A percentile compares a stretch with the other conserved stretches of the same genome.
phyloP scores from a whole-genome alignment of 164 flowering plant genomes.

The Aristolochia contorta region DNA sequence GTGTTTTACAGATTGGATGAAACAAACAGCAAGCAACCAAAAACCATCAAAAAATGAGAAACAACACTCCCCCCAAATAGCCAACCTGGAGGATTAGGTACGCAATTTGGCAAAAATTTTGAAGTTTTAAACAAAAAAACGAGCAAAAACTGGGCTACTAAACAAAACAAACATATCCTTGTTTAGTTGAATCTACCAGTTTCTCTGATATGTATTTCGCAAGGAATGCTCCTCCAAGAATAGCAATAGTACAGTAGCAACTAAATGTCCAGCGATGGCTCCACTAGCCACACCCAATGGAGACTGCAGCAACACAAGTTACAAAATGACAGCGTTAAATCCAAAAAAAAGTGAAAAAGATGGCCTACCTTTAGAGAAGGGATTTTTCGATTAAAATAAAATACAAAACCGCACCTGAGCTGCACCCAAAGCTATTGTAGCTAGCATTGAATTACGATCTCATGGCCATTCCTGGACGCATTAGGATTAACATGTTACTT shows the following conservation, averaged over 20 bases:
- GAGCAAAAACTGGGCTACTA: neutral
- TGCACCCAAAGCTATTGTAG: conserved; percentile 96
- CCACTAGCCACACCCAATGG: conserved; percentile 98
- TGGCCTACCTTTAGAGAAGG: neutral
- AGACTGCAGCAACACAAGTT: conserved; percentile 40
- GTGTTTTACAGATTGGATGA: no score
- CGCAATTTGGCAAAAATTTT: no score
- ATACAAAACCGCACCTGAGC: no score
- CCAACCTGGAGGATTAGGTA: conserved; percentile 53
- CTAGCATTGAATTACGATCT: conserved; percentile 98
- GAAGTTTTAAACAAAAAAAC: neutral
- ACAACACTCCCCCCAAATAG: conserved; percentile 77
- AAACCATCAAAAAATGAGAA: conserved; percentile 75
- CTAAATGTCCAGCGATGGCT: conserved; percentile 86
- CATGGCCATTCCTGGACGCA: conserved; percentile 92
- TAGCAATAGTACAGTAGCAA: conserved; percentile 76
- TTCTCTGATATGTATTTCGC: conserved; percentile 91
- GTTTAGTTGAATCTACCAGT: conserved; percentile 40
- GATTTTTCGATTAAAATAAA: no score
- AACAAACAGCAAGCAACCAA: no score
- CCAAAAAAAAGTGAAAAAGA: neutral
- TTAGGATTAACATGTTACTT: no score
- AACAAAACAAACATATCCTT: no score
- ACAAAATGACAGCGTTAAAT: neutral
- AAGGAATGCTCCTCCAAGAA: conserved; percentile 87